Conservation (phyloP, 2,329 filamentous ascomycete genomes). For the Myriosclerotinia duriaeana region DNA sequence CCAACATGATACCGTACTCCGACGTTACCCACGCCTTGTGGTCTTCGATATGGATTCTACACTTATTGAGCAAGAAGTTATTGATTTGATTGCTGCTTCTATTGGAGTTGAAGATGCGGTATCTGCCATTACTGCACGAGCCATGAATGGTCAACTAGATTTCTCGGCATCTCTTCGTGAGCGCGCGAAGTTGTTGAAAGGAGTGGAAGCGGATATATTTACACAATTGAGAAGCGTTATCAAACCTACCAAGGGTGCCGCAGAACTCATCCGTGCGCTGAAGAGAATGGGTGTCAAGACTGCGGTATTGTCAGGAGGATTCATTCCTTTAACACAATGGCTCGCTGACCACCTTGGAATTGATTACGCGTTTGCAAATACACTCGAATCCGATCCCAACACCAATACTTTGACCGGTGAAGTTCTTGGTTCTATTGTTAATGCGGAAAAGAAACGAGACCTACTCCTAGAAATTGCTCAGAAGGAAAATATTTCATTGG, state of each 20-base stretch:
- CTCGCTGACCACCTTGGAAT: constrained; percentile 77
- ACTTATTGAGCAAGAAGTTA: constrained; percentile 94
- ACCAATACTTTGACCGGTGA: constrained; percentile 65
- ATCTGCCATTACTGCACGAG: constrained; percentile 83
- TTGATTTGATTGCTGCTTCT: constrained; percentile 86
- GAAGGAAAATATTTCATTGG: constrained; percentile 63
- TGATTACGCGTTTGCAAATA: constrained; percentile 86
- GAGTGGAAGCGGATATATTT: constrained; percentile 76
- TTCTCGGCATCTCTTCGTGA: constrained; percentile 82
- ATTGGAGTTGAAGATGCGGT: constrained; percentile 81
- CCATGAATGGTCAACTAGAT: constrained; percentile 95
- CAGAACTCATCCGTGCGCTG: constrained; percentile 69
- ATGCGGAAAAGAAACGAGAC: constrained; percentile 71
- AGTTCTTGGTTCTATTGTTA: constrained; percentile 69
- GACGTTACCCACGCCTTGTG: constrained; percentile 78
- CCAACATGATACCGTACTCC: constrained; percentile 70
- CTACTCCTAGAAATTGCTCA: constrained; percentile 69
- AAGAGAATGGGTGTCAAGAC: constrained; percentile 80
- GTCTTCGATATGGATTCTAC: constrained; percentile 99
- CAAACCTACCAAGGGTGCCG: constrained; percentile 78
- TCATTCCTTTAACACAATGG: constrained; percentile 85
- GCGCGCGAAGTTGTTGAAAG: constrained; percentile 76
- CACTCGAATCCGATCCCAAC: constrained; percentile 64
- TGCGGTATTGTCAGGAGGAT: constrained; percentile 89
- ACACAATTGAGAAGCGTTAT: constrained; percentile 72